Evolutionary conservation across 1,284 basidiomycete species (phyloP).

Genomic region (Mycena sp.): DNA sequence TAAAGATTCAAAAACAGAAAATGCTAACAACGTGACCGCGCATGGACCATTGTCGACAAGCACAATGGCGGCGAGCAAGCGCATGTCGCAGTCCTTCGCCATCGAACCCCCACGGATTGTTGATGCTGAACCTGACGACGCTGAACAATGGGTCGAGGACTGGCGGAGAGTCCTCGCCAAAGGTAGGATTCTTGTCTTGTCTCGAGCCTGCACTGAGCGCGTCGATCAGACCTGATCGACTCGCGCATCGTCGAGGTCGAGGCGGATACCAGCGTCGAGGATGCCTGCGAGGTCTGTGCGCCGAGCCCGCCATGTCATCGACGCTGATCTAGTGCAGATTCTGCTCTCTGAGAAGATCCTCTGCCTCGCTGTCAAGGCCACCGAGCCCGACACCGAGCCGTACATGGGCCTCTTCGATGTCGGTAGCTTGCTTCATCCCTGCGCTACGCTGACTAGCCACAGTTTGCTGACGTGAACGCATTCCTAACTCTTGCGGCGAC

Average conservation of each 20-base stretch:
- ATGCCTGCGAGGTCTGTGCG: constrained; percentile 76
- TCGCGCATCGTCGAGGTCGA: constrained; percentile 69
- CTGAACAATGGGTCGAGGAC: constrained; percentile 63
- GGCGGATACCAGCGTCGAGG: constrained; percentile 75
- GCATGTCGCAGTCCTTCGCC: constrained; percentile 27
- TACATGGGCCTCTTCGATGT: constrained; percentile 81
- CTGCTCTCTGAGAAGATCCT: constrained; percentile 68
- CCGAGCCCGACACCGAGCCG: constrained; percentile 42
- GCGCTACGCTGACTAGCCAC: constrained; percentile 5
- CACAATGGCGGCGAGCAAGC: constrained; percentile 25
- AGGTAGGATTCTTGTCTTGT: constrained; percentile 47
- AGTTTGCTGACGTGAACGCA: constrained; percentile 86
- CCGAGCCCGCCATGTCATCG: neutral
- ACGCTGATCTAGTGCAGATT: constrained; percentile 49
- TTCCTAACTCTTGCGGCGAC: constrained; percentile 83
- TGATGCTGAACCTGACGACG: constrained; percentile 45
- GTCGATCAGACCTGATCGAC: constrained; percentile 58
- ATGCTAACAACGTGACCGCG: too few relatives aligned
- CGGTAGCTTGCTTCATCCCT: constrained; percentile 36
- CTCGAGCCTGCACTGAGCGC: constrained; percentile 5
- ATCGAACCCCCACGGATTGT: constrained; percentile 15
- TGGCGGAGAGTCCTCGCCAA: constrained; percentile 65
- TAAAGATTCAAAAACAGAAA: too few relatives aligned
- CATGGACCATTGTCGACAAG: too few relatives aligned
- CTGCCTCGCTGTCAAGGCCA: constrained; percentile 70